These are phyloP conservation scores for Tricholoma saponaceum DNA, from an alignment of 768 basidiomycete genomes.

Conservation along the genomic window DNA sequence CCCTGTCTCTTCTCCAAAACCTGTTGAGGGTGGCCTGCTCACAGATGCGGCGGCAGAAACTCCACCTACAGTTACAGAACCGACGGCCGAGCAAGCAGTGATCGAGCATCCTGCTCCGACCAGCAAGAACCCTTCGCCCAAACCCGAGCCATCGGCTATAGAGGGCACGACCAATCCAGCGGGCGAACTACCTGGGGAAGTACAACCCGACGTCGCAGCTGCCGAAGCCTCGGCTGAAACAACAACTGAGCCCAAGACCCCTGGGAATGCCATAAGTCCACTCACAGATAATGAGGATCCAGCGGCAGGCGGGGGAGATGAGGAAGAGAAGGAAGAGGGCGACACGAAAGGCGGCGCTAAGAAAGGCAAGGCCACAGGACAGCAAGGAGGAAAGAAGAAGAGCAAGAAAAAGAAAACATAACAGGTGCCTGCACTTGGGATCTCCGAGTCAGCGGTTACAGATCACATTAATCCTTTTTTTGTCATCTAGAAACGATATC, in stretches of 20 bases:
- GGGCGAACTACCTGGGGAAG: neutral
- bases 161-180: neutral
- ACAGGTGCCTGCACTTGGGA: no score
- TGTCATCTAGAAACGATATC: no score
- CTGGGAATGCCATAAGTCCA: slow-evolving; percentile 9
- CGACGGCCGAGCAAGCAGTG: neutral
- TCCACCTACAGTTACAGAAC: neutral
- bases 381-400: slow-evolving; percentile 13
- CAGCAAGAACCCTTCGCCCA: neutral
- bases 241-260: slow-evolving; percentile 7
- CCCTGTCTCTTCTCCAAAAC: neutral
- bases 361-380: slow-evolving; percentile 12
- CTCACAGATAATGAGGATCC: slow-evolving; percentile 10
- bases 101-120: neutral
- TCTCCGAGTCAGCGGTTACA: no score
- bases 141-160: neutral
- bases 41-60: neutral
- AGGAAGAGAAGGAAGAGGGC: slow-evolving; percentile 10
- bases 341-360: slow-evolving; percentile 13
- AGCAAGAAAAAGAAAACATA: slow-evolving; percentile 18
- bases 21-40: neutral
- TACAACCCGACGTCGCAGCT: neutral
- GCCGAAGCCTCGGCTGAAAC: neutral
- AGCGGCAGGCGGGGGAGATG: slow-evolving; percentile 7
- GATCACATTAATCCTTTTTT: no score